Evolutionary conservation across 2,329 filamentous ascomycete species (phyloP).

Genomic region (Xylariales sp.): DNA sequence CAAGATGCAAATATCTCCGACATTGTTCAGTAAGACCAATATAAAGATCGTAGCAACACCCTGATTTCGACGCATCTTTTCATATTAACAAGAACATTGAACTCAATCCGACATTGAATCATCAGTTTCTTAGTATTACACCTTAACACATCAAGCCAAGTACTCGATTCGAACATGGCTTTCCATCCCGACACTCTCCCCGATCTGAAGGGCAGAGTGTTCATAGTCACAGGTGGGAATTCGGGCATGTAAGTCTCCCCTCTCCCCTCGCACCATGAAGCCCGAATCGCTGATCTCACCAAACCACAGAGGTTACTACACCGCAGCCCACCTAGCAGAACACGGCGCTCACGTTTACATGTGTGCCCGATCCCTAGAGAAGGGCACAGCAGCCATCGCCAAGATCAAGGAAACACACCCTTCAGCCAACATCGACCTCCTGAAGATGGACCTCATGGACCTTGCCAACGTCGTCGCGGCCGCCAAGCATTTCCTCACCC

Average conservation of each 20-base stretch:
- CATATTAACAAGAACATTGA: slow-evolving; percentile 11
- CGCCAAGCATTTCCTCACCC: slow-evolving; percentile 23
- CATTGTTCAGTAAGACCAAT: slow-evolving; percentile 16
- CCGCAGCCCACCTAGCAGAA: slow-evolving; percentile 30
- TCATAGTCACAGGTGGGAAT: slow-evolving; percentile 40
- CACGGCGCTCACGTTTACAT: slow-evolving; percentile 37
- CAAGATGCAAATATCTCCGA: slow-evolving; percentile 11
- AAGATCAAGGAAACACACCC: slow-evolving; percentile 28
- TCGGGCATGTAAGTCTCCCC: slow-evolving; percentile 36
- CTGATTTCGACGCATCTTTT: slow-evolving; percentile 13
- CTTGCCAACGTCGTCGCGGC: slow-evolving; percentile 32
- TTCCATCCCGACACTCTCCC: slow-evolving; percentile 38
- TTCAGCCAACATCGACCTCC: slow-evolving; percentile 26
- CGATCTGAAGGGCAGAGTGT: slow-evolving; percentile 36
- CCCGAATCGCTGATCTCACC: slow-evolving; percentile 11
- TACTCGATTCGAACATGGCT: slow-evolving; percentile 22
- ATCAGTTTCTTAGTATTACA: not conserved
- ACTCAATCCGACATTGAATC: not conserved
- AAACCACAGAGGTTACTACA: slow-evolving; percentile 27
- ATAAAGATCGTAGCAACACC: slow-evolving; percentile 19
- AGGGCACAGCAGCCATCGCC: slow-evolving; percentile 27
- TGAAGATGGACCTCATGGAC: slow-evolving; percentile 30
- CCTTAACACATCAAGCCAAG: slow-evolving; percentile 4
- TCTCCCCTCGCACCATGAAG: slow-evolving; percentile 9
- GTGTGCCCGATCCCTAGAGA: slow-evolving; percentile 30